phyloP scores from a whole-genome alignment of 2,329 filamentous ascomycete genomes.

The Tolypocladium ovalisporum region DNA sequence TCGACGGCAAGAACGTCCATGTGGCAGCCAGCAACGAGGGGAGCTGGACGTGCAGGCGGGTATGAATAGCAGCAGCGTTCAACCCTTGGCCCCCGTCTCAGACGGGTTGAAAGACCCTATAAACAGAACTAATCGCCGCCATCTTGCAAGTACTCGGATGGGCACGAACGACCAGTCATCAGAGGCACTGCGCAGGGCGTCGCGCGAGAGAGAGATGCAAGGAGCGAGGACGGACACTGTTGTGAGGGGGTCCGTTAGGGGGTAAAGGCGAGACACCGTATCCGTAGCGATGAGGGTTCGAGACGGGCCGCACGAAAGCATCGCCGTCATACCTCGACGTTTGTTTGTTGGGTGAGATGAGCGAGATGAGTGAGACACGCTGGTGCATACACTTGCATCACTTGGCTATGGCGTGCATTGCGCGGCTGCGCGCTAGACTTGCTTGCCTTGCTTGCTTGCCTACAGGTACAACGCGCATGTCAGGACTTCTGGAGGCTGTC shows the following conservation, averaged over 20 bases:
- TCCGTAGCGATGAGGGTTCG: not conserved
- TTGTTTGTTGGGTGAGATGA: not conserved
- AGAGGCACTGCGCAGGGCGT: not conserved
- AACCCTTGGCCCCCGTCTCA: too few species aligned
- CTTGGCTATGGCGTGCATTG: not conserved
- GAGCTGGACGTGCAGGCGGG: not conserved
- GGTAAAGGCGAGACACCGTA: conserved; percentile 1
- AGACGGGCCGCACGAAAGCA: not conserved
- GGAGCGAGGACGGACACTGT: not conserved
- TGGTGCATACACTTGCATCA: not conserved
- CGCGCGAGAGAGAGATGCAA: not conserved
- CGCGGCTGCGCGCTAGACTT: not conserved
- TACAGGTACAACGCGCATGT: too few species aligned
- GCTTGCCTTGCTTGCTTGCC: too few species aligned
- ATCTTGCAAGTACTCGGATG: not conserved
- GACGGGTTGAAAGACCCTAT: too few species aligned
- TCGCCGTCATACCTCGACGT: not conserved
- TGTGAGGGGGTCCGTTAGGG: not conserved
- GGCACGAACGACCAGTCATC: not conserved
- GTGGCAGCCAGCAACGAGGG: not conserved
- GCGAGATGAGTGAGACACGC: conserved; percentile 1
- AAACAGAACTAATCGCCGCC: not conserved
- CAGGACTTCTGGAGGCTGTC: too few species aligned
- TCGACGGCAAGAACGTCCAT: not conserved
- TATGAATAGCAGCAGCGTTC: too few species aligned